Percentiles rank a stretch among this genome's conserved stretches.
phyloP scores from a whole-genome alignment of 345 rosid species.

The Moringa oleifera region DNA sequence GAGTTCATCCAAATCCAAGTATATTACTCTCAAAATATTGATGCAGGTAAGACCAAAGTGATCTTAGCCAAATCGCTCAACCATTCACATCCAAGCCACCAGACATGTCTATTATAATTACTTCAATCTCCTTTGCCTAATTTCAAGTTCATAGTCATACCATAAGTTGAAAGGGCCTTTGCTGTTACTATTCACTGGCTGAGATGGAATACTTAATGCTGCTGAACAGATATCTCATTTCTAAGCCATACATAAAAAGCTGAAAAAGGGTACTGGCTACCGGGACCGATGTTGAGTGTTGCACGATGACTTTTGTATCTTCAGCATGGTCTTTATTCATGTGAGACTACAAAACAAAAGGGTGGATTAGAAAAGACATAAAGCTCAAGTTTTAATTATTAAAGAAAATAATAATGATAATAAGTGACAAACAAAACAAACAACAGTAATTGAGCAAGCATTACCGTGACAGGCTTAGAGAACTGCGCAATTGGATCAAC shows the following conservation, averaged over 20 bases:
- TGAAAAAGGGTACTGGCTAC: constrained; percentile 32
- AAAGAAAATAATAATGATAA: no score
- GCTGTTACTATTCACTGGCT: not conserved
- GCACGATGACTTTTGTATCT: constrained; percentile 76
- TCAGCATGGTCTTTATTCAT: constrained; percentile 94
- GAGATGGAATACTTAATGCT: not conserved
- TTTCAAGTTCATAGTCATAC: not conserved
- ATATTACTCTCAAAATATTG: no score
- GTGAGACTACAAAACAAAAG: constrained; percentile 51
- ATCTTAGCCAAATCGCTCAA: not conserved
- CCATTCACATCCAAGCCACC: not conserved
- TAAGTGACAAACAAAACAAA: not conserved
- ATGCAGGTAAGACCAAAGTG: no score
- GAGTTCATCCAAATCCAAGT: no score
- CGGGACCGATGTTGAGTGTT: constrained; percentile 64
- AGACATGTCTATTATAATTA: not conserved
- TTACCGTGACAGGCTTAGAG: constrained; percentile 84
- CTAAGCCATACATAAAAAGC: not conserved
- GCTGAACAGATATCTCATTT: not conserved
- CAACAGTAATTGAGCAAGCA: not conserved
- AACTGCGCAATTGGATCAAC: constrained; percentile 85
- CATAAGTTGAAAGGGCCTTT: not conserved
- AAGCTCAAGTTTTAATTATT: not conserved
- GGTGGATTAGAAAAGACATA: constrained; percentile 5
- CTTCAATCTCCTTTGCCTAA: not conserved